These are phyloP conservation scores for Chalciporus chontae DNA, from an alignment of 768 basidiomycete species.

Conservation along the genomic window DNA sequence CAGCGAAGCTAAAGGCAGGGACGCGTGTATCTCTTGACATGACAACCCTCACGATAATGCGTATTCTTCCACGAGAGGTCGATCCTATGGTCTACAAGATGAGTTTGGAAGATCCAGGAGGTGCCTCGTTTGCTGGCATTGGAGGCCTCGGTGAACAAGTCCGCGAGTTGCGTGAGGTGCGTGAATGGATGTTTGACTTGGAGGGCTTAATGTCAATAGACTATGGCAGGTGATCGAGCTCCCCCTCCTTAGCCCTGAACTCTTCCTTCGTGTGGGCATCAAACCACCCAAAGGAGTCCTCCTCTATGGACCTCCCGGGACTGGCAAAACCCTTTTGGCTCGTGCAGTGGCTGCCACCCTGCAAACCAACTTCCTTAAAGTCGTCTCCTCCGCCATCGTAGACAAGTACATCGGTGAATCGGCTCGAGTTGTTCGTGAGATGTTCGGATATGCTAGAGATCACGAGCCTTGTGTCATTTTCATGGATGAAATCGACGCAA, in stretches of 20 bases:
- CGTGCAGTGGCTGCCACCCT: constrained; percentile 94
- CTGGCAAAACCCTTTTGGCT: constrained; percentile 93
- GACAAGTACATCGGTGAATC: constrained; percentile 99
- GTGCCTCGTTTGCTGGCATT: constrained; percentile 93
- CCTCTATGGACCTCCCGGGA: constrained; percentile 94
- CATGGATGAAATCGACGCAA: constrained; percentile 98
- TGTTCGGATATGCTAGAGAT: constrained; percentile 97
- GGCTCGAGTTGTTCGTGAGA: constrained; percentile 92
- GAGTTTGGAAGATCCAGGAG: constrained; percentile 97
- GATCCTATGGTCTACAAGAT: constrained; percentile 99
- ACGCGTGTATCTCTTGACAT: constrained; percentile 97
- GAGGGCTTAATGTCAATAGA: background rate
- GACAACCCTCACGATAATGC: constrained; percentile 99
- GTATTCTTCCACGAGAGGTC: constrained; percentile 94
- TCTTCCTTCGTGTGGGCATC: constrained; percentile 95
- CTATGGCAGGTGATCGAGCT: constrained; percentile 83
- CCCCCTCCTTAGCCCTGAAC: constrained; percentile 88
- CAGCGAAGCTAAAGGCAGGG: constrained; percentile 85
- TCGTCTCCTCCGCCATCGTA: constrained; percentile 96
- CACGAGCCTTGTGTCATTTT: constrained; percentile 99
- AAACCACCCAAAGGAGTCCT: constrained; percentile 95
- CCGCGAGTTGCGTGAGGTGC: constrained; percentile 88
- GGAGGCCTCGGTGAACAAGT: constrained; percentile 96
- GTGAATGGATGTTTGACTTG: constrained; percentile 12
- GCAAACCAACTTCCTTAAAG: constrained; percentile 96